Evolutionary conservation across 2,329 filamentous ascomycete species (phyloP).

Genomic region (Neurospora sp.): DNA sequence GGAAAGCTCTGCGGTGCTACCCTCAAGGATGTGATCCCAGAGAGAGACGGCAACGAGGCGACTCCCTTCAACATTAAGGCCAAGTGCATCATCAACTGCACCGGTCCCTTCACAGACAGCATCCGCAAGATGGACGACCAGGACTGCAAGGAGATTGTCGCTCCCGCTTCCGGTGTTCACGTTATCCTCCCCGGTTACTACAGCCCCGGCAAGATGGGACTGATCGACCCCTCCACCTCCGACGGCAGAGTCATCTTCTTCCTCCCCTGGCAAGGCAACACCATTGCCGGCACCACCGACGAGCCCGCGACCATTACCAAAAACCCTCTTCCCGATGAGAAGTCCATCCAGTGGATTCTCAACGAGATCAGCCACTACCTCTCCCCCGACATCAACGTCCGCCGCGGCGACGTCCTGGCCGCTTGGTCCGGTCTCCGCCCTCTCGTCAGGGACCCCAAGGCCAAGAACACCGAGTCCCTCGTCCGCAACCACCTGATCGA

Average conservation of each 20-base stretch:
- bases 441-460: slow-evolving; percentile 70
- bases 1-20: slow-evolving; percentile 61
- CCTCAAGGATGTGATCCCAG: slow-evolving; percentile 52
- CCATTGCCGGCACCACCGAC: slow-evolving; percentile 75
- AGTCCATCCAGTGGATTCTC: slow-evolving; percentile 76
- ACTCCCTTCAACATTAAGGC: slow-evolving; percentile 61
- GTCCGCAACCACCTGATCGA: slow-evolving; percentile 75
- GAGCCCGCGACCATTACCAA: slow-evolving; percentile 57
- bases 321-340: slow-evolving; percentile 62
- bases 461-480: slow-evolving; percentile 71
- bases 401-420: slow-evolving; percentile 65
- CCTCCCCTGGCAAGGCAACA: slow-evolving; percentile 78
- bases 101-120: slow-evolving; percentile 70
- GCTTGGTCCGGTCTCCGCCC: slow-evolving; percentile 74
- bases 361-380: slow-evolving; percentile 69
- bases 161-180: slow-evolving; percentile 74
- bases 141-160: slow-evolving; percentile 59
- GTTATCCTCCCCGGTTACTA: slow-evolving; percentile 71
- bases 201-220: slow-evolving; percentile 69
- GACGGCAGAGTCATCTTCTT: slow-evolving; percentile 86
- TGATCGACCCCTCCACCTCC: slow-evolving; percentile 72
- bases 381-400: slow-evolving; percentile 63
- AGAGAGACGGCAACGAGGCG: slow-evolving; percentile 41
- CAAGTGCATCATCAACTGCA: slow-evolving; percentile 76
- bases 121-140: slow-evolving; percentile 74